phyloP scores from a whole-genome alignment of 2,329 filamentous ascomycete species.

The Coniochaeta ligniaria region DNA sequence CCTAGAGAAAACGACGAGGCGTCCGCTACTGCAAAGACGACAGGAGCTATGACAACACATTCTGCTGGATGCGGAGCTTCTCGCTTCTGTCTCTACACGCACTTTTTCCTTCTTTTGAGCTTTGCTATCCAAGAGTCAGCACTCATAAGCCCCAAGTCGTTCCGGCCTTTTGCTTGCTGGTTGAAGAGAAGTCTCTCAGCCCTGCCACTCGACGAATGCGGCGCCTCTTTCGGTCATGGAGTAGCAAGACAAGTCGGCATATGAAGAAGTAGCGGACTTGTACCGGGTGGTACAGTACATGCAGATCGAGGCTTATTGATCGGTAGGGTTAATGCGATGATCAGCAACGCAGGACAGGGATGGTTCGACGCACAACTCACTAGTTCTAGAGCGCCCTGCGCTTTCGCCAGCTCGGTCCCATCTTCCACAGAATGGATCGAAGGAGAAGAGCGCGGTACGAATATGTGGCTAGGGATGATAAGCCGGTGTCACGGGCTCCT shows the following conservation, averaged over 20 bases:
- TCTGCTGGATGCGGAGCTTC: neutral
- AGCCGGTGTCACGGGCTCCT: neutral
- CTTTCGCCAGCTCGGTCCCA: neutral
- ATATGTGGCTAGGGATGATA: neutral
- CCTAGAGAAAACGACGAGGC: neutral
- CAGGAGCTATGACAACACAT: neutral
- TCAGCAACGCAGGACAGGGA: neutral
- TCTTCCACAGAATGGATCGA: neutral
- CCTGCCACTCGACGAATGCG: neutral
- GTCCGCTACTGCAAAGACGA: neutral
- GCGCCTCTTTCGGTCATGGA: neutral
- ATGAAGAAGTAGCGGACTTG: neutral
- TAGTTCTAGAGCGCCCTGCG: neutral
- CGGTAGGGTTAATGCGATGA: neutral
- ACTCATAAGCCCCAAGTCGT: no score
- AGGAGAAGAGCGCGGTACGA: neutral
- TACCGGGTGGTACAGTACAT: neutral
- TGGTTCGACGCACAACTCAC: neutral
- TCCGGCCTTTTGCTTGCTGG: neutral
- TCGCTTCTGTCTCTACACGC: neutral
- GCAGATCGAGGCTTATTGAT: neutral
- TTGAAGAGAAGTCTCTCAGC: no score
- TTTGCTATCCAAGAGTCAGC: no score
- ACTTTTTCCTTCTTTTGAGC: no score
- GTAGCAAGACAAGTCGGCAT: neutral